A percentile compares a stretch with the other conserved stretches of the same genome.
These are phyloP conservation scores for Chalara sp. DNA, from an alignment of 2,329 filamentous ascomycete species.

Conservation along the genomic window DNA sequence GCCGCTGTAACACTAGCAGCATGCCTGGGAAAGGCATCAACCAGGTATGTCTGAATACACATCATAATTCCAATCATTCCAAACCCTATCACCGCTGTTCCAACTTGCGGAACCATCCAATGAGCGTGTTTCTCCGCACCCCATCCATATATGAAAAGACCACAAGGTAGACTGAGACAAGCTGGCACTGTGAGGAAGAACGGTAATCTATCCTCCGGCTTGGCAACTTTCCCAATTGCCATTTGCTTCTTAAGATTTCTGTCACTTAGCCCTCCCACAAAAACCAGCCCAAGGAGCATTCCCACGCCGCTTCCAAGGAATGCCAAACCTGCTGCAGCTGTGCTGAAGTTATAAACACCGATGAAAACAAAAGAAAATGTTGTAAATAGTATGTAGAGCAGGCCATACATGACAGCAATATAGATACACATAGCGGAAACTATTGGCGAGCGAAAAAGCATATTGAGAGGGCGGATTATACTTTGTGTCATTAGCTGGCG, in stretches of 20 bases:
- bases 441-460: constrained; percentile 27
- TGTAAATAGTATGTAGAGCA: constrained; percentile 31
- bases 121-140: constrained; percentile 28
- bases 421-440: constrained; percentile 27
- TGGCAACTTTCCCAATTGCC: constrained; percentile 22
- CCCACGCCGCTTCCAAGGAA: constrained; percentile 31
- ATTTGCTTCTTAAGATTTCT: constrained; percentile 40
- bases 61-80: constrained; percentile 9
- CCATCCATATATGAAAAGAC: constrained; percentile 42
- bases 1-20: constrained; percentile 28
- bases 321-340: constrained; percentile 26
- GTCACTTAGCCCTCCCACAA: constrained; percentile 19
- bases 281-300: constrained; percentile 15
- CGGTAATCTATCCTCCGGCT: constrained; percentile 35
- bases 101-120: constrained; percentile 39
- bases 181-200: constrained; percentile 31
- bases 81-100: constrained; percentile 32
- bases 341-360: constrained; percentile 27
- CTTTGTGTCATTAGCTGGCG: constrained; percentile 10
- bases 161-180: constrained; percentile 32
- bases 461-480: constrained; percentile 28
- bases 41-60: constrained; percentile 21
- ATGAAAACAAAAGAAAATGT: constrained; percentile 31
- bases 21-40: constrained; percentile 26
- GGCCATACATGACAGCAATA: constrained; percentile 28